Evolutionary conservation across 2,329 filamentous ascomycete species (phyloP).

Genomic region (Cladosporium sp.): DNA sequence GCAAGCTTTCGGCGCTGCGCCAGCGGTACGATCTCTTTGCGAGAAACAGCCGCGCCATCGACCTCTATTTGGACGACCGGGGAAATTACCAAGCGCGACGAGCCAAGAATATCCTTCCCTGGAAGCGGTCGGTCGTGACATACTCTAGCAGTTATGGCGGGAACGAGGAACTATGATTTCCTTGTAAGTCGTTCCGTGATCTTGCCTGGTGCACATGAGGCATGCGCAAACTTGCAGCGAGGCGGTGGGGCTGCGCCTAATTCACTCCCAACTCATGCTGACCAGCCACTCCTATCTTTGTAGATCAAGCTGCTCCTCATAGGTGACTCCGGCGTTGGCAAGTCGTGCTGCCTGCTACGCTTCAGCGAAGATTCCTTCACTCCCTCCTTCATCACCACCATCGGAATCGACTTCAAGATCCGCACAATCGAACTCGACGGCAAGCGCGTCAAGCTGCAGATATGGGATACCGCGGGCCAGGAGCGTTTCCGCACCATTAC

Average conservation of each 20-base stretch:
- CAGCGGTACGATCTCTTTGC: constrained; percentile 2
- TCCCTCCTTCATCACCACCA: constrained; percentile 96
- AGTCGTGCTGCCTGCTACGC: constrained; percentile 92
- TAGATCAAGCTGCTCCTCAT: constrained; percentile 97
- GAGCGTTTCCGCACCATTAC: constrained; percentile 99
- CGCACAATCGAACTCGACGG: constrained; percentile 98
- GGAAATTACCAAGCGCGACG: background rate
- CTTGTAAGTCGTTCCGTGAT: constrained; percentile 60
- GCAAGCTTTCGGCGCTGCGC: constrained; percentile 2
- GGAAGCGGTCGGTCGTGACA: background rate
- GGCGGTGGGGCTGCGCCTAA: background rate
- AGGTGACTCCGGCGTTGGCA: constrained; percentile 93
- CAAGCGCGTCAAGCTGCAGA: constrained; percentile 98
- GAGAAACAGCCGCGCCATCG: constrained; percentile 9
- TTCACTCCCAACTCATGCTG: constrained; percentile 9
- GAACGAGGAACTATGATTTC: constrained; percentile 98
- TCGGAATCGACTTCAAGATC: constrained; percentile 99
- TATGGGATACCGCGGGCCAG: constrained; percentile 98
- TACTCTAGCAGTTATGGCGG: constrained; percentile 63
- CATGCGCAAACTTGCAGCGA: background rate
- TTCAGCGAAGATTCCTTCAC: constrained; percentile 98
- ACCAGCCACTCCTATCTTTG: constrained; percentile 20
- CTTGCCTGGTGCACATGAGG: background rate
- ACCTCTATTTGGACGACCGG: constrained; percentile 6
- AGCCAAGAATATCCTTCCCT: background rate